These are phyloP conservation scores for Bifiguratus adelaidae DNA, from an alignment of 192 early-diverging fungal genomes.

Conservation along the genomic window DNA sequence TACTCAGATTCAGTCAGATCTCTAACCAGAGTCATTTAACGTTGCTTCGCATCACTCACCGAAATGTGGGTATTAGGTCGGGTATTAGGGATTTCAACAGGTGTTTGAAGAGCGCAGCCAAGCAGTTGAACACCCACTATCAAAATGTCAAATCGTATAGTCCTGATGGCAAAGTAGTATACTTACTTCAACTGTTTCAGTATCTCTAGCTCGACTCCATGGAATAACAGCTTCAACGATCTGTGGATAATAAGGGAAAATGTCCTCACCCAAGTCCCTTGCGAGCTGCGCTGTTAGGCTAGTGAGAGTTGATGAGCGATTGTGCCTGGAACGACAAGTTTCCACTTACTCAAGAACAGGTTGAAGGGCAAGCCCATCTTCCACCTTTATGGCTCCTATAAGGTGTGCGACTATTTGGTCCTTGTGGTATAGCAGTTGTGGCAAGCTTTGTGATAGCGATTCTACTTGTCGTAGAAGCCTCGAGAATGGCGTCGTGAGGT, in stretches of 20 bases:
- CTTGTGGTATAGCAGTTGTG: slow-evolving; percentile 89
- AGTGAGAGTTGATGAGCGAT: not conserved
- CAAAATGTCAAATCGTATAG: not conserved
- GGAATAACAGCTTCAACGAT: slow-evolving; percentile 57
- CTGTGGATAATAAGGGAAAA: slow-evolving; percentile 63
- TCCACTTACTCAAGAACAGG: slow-evolving; percentile 68
- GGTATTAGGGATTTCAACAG: slow-evolving; percentile 54
- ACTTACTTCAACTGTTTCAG: not conserved
- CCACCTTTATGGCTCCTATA: slow-evolving; percentile 49
- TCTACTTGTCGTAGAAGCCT: slow-evolving; percentile 58
- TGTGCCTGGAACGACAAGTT: not conserved
- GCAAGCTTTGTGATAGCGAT: slow-evolving; percentile 57
- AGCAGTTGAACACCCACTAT: slow-evolving; percentile 71
- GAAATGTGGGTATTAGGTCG: slow-evolving; percentile 66
- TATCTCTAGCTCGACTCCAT: not conserved
- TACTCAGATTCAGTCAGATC: slow-evolving; percentile 5
- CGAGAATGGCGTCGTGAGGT: slow-evolving; percentile 74
- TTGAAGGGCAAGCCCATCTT: slow-evolving; percentile 60
- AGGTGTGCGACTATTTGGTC: slow-evolving; percentile 56
- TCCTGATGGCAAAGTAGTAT: not conserved
- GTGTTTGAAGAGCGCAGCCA: slow-evolving; percentile 90
- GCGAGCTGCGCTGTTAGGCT: slow-evolving; percentile 40
- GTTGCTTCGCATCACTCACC: slow-evolving; percentile 21
- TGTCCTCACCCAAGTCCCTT: slow-evolving; percentile 87
- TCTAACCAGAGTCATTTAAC: not conserved